phyloP scores from a whole-genome alignment of 1,284 basidiomycete genomes.

The Ustilago curta region DNA sequence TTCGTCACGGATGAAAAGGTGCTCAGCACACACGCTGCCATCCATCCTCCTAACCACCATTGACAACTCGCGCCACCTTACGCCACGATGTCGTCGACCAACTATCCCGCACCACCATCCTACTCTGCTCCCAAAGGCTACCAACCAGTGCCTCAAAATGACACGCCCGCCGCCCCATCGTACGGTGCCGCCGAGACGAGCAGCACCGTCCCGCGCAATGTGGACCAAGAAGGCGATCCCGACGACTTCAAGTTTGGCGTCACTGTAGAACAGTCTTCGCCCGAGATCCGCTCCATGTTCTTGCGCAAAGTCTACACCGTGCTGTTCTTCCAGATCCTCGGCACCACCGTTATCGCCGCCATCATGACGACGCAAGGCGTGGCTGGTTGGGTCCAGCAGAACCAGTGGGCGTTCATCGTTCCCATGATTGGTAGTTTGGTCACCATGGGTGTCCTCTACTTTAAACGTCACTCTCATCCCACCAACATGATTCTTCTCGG shows the following conservation, averaged over 20 bases:
- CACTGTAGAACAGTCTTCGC: slow-evolving; percentile 66
- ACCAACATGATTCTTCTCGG: slow-evolving; percentile 82
- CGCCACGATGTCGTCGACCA: slow-evolving; percentile 19
- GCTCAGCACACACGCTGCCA: background rate
- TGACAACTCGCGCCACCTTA: background rate
- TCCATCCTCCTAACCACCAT: slow-evolving; percentile 6
- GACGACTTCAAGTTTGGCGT: slow-evolving; percentile 68
- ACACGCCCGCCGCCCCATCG: slow-evolving; percentile 22
- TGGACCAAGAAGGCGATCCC: slow-evolving; percentile 57
- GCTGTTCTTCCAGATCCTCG: slow-evolving; percentile 65
- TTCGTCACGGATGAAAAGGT: background rate
- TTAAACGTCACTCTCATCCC: slow-evolving; percentile 87
- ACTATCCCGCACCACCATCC: slow-evolving; percentile 40
- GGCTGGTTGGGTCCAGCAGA: slow-evolving; percentile 56
- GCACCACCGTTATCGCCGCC: slow-evolving; percentile 57
- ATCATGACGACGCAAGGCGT: slow-evolving; percentile 52
- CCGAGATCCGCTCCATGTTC: slow-evolving; percentile 65
- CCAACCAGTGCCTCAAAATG: slow-evolving; percentile 33
- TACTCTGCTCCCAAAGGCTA: slow-evolving; percentile 46
- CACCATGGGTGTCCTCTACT: slow-evolving; percentile 81
- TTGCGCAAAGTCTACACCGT: slow-evolving; percentile 62
- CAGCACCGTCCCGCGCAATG: slow-evolving; percentile 32
- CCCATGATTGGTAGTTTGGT: slow-evolving; percentile 80
- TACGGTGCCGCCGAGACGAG: slow-evolving; percentile 38
- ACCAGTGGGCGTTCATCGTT: slow-evolving; percentile 69